phyloP scores from a whole-genome alignment of 2,329 filamentous ascomycete genomes.

The Pyrenophora tritici-repentis region DNA sequence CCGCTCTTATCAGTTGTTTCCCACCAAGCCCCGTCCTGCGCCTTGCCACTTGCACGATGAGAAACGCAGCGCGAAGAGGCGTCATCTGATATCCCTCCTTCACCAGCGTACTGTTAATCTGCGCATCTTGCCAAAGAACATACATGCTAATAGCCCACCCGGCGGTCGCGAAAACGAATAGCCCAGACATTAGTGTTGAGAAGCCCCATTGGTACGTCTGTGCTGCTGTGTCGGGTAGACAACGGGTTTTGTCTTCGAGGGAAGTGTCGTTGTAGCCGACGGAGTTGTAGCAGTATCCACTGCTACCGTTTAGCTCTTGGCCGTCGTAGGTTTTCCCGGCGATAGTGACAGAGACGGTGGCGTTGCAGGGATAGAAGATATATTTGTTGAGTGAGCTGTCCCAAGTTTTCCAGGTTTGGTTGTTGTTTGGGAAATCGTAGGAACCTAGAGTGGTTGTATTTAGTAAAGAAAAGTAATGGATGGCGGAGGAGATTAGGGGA shows the following conservation, averaged over 20 bases:
- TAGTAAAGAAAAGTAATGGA: background rate
- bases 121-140: conserved; percentile 43
- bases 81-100: conserved; percentile 37
- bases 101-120: conserved; percentile 31
- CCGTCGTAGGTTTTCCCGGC: conserved; percentile 20
- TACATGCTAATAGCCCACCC: conserved; percentile 44
- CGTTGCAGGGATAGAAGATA: conserved; percentile 17
- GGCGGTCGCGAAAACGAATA: conserved; percentile 40
- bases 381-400: background rate
- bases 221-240: conserved; percentile 35
- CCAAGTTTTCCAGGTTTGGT: background rate
- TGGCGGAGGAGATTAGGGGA: too few species aligned
- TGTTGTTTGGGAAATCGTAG: conserved; percentile 19
- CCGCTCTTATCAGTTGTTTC: conserved; percentile 22
- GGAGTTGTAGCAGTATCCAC: conserved; percentile 25
- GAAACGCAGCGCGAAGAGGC: conserved; percentile 40
- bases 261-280: conserved; percentile 16
- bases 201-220: conserved; percentile 47
- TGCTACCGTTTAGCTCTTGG: conserved; percentile 9
- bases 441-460: conserved; percentile 1
- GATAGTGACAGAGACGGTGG: conserved; percentile 15
- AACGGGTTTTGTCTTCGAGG: conserved; percentile 23
- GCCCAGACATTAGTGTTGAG: conserved; percentile 39
- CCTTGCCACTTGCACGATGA: conserved; percentile 30
- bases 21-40: conserved; percentile 26